Percentiles rank a stretch among this genome's conserved stretches.
Evolutionary conservation across 2,329 filamentous ascomycete species (phyloP).

Genomic region (Metarhizium rileyi): DNA sequence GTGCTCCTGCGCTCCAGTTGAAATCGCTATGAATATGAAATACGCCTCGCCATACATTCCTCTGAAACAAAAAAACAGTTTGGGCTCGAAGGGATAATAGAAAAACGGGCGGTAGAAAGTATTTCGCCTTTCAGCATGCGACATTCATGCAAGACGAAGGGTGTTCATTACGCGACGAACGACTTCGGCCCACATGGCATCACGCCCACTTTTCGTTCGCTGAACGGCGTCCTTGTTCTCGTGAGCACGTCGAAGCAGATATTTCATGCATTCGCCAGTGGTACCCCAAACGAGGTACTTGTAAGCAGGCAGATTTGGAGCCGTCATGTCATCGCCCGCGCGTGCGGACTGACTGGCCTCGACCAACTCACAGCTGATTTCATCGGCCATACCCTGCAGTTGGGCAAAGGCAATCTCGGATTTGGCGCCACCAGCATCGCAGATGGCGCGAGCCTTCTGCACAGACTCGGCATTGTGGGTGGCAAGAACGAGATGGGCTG

Average conservation of each 20-base stretch:
- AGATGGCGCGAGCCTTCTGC: constrained; percentile 40
- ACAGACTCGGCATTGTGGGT: constrained; percentile 76
- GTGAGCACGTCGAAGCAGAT: constrained; percentile 51
- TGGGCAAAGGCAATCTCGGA: constrained; percentile 46
- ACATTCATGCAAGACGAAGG: constrained; percentile 15
- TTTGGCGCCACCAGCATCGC: constrained; percentile 33
- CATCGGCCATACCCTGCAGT: constrained; percentile 92
- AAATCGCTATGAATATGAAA: constrained; percentile 1
- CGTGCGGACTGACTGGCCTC: constrained; percentile 24
- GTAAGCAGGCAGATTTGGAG: constrained; percentile 46
- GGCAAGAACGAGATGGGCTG: constrained; percentile 60
- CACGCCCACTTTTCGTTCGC: constrained; percentile 49
- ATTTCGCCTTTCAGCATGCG: background rate
- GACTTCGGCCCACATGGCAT: constrained; percentile 54
- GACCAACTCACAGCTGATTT: constrained; percentile 61
- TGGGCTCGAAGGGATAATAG: background rate
- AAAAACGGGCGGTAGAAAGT: background rate
- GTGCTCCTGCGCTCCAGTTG: background rate
- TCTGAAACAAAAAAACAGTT: background rate
- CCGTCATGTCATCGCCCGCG: constrained; percentile 15
- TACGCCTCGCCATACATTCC: background rate
- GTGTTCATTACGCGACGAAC: constrained; percentile 40
- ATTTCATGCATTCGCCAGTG: constrained; percentile 77
- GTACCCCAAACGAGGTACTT: constrained; percentile 64
- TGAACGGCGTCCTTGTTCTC: constrained; percentile 66